Percentiles rank a stretch among this genome's conserved stretches.
These are phyloP conservation scores for Carallia pectinifolia DNA, from an alignment of 345 rosid species.

Conservation along the genomic window DNA sequence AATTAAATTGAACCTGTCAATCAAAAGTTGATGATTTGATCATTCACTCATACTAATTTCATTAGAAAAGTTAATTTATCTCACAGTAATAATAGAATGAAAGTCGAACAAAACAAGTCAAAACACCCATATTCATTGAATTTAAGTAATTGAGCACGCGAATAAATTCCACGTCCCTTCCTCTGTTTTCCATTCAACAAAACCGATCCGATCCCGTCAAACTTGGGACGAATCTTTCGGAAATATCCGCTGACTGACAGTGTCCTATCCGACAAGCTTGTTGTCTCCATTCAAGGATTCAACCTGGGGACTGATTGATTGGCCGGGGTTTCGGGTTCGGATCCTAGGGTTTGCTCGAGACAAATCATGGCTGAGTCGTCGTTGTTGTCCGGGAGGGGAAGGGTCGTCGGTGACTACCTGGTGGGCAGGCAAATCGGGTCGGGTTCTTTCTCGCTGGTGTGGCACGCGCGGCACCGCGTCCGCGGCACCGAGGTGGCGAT, in stretches of 20 bases:
- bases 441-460: conserved; percentile 96
- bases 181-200: conserved; percentile 20
- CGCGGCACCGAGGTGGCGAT: conserved; percentile 94
- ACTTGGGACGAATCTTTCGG: conserved; percentile 32
- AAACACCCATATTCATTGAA: no score
- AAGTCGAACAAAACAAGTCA: no score
- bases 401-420: conserved; percentile 81
- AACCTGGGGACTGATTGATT: neutral
- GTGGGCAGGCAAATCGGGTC: conserved; percentile 87
- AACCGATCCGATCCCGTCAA: conserved; percentile 1
- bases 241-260: conserved; percentile 13
- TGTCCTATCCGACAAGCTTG: no score
- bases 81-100: no score
- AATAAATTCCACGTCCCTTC: no score
- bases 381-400: conserved; percentile 37
- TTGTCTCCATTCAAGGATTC: no score
- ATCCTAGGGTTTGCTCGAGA: conserved; percentile 27
- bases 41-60: no score
- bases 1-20: no score
- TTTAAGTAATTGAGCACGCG: no score
- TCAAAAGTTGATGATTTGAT: no score
- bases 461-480: conserved; percentile 84
- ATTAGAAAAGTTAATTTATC: no score
- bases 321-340: conserved; percentile 19
- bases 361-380: conserved; percentile 59